Evolutionary conservation across 2,329 filamentous ascomycete species (phyloP), one percentile per base, ranked within the genome.

Genomic region (Neofusicoccum cordaticola): DNA sequence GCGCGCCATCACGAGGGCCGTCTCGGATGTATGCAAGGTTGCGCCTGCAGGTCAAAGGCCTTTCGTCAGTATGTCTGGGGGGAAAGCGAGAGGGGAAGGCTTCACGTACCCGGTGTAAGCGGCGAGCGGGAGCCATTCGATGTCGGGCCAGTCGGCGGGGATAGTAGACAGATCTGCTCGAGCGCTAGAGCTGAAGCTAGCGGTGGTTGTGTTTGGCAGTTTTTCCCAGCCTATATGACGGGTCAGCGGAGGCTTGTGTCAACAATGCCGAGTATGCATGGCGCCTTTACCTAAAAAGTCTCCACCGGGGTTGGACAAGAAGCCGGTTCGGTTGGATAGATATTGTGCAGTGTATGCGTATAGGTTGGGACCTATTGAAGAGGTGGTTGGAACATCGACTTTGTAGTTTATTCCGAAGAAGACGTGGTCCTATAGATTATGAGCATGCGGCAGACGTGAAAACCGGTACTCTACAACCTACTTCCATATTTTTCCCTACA

Each of bases 1-100:
- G 68, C 15, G 70, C 70, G 3, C 69, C 68, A 19, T 72, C 69
- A 6, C 70, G 68, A 2, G 73, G 74, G 37, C 72, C 66, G 0
- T 31, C 27, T 7, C 27, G 27, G 27, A 31, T 31, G 27, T 31
- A 31, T 7, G 27, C 27, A 31, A 31, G 27, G 27, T 31, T 31
- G 27, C 27, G 5, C 27, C 27, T 31, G 27, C 27, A 31, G 27
- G 5, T 2, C 27, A 31, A 31, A 7, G 27, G 27, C 5, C 6
- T 31, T 65, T 58, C 1, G 63, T 45, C 7, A 71, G 27, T 15
- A 67, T 67, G 44, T 68, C 68, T 31, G 27, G 27, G 4, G 27
- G 27, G 27, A 31, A 31, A 3, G 22, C 22, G 27, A 1, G 27
- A 31, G 27, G 27, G 27, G 6, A 31, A 31, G 4, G 27, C 9